A percentile compares a stretch with the other conserved stretches of the same genome.
Conservation (phyloP, 2,329 filamentous ascomycete genomes). For the Colletotrichum destructivum region DNA sequence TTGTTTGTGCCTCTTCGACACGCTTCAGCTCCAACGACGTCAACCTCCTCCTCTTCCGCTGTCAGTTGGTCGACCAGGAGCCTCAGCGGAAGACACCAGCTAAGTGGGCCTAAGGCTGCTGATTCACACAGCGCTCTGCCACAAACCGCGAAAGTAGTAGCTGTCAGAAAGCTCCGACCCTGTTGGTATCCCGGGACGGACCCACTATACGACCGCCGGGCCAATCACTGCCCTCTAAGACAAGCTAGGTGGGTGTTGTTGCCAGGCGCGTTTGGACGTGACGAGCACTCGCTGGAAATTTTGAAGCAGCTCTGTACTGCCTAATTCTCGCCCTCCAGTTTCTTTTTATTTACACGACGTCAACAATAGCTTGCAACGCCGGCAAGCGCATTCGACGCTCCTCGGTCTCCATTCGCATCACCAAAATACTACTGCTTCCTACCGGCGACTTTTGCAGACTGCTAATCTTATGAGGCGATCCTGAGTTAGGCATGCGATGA, state of each 20-base stretch:
- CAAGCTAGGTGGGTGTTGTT: conserved; percentile 39
- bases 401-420: background rate
- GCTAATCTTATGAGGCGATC: conserved; percentile 38
- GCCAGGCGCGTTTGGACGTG: conserved; percentile 57
- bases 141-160: background rate
- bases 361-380: conserved; percentile 32
- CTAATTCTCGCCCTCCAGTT: conserved; percentile 17
- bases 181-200: conserved; percentile 16
- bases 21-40: conserved; percentile 11
- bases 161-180: conserved; percentile 2
- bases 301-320: conserved; percentile 26
- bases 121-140: conserved; percentile 22
- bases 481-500: conserved; percentile 78
- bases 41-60: conserved; percentile 1
- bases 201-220: background rate
- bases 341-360: conserved; percentile 26
- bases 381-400: conserved; percentile 10
- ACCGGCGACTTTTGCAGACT: background rate
- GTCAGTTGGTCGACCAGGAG: background rate
- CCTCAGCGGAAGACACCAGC: background rate
- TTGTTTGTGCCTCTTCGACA: background rate
- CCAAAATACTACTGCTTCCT: background rate
- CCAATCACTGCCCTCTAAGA: conserved; percentile 20
- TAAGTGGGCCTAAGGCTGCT: background rate
- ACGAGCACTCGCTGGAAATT: conserved; percentile 47